Evolutionary conservation across 2,329 filamentous ascomycete species (phyloP), one percentile per base, ranked within the genome.

Genomic region (Sporothrix globosa): DNA sequence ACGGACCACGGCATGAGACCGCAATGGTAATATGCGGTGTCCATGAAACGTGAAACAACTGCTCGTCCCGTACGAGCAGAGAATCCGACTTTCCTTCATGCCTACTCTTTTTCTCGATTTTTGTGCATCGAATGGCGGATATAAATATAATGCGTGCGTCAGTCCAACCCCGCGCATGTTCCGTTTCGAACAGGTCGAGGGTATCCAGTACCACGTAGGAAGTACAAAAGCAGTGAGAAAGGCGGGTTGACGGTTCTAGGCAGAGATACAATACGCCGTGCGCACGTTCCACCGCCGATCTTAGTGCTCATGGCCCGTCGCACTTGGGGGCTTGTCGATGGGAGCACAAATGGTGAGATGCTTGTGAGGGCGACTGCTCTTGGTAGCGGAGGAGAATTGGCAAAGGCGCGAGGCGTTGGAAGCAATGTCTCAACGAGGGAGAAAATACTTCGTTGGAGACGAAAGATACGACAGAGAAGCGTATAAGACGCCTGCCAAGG

Each of bases 231-330:
- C n/a, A 46, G 58, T 44, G 58, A 61, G 58, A 21, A 60, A n/a
- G 53, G 19, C 30, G 56, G 34, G n/a, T 2, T 24, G 34, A 9
- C 6, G 9, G 56, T 17, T 48, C 13, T n/a, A n/a, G 54, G 56
- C 7, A 41, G 39, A 44, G n/a, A 61, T 27, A 11, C 52, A 11
- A 21, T 13, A 7, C 27, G 21, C 13, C 44, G 58, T 61, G n/a
- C 39, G n/a, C 39, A 44, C 11, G 58, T 61, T 61, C n/a, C 58
- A 61, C 58, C 58, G 24, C 58, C 9, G 39, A 61, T 46, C 34
- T 0, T 17, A 46, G 58, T 44, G n/a, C n/a, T 4, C 14, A 34
- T 56, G 3, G 10, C 24, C 17, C 46, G 39, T 27, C 34, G 27
- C 58, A 41, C 39, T 24, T 41, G 21, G 39, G 3, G n/a, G 39